Evolutionary conservation across 495 filamentous ascomycete genomes (phyloP), one percentile per base, ranked within the genome.

Genomic region (Penicillium maclennaniae): DNA sequence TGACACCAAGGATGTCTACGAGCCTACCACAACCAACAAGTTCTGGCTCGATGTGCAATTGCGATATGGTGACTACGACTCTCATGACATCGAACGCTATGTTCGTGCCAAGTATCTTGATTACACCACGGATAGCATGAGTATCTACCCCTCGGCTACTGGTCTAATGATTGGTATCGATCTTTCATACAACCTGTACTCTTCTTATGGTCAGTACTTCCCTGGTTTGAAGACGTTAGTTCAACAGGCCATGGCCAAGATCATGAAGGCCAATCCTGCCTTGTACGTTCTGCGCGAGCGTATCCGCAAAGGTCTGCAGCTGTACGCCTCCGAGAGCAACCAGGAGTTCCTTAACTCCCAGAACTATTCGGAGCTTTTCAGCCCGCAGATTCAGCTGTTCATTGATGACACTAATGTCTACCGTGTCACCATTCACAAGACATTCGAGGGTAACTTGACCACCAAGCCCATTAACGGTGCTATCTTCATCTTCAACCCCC

Each of bases 331-430:
- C 1, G 95, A 99, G 74, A 97, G 90, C 76, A 99, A 96, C 79
- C 95, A 97, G 66, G 95, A 99, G 74, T 99, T 99, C 76, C 72
- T 99, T 40, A 99, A 99, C 71, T 97, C 92, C 2, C 95, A 99
- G 74, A 99, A 99, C 68, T 99, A 99, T 74, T 97, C 95, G 0
- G 95, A 99, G 67, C 79, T 99, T 34, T 99, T 99, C 81, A 97
- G 92, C 72, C 97, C 97, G 61, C 92, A 97, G 70, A 95, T 95
- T 45, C 92, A 99, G 77, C 81, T 97, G 38, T 99, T 99, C 78
- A 97, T 99, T 56, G 95, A 99, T 60, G 95, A 99, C 69, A 99
- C 95, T 42, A 99, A 99, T 60, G 95, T 97, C 49, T 99, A 99
- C 64, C 93, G 95, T 71, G 95, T 99, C 57, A 97, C 95, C 1